Base-by-base conservation (phyloP, 257 asterid species). In the Gentiana dahurica region DNA sequence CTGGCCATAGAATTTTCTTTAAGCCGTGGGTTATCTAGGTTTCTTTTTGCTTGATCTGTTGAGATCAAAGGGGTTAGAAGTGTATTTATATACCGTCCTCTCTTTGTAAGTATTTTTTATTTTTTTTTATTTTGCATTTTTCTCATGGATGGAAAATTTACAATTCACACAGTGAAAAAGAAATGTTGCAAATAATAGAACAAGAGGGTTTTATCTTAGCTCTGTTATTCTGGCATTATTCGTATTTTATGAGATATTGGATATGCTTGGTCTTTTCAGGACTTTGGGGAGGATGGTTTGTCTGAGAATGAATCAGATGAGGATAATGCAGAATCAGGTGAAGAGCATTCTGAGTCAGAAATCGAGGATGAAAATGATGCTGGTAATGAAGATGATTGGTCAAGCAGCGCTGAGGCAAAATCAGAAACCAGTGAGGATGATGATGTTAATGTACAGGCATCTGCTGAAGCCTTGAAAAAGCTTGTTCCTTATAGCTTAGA, bases 371-470 rank as follows among this genome's bases (percentile, higher is more conserved):
- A 78, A 62, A 85, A 80, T 68, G 84, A 76, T 63, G 88, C 76
- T 47, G 76, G 73, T 68, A 87, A 91, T 57, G 95, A 81, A 64
- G 98, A 83, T 61, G 95, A 85, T 49, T 79, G 79, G 79, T 65
- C 89, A 54, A 87, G 94, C 75, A 79, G 89, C 54, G 75, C 79
- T 3, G 97, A 85, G 71, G 75, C 75, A 54, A 83, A 61, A 72
- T 55, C 85, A 2, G 93, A 80, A 63, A 80, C 79, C 62, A 89
- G 95, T 71, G 98, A 83, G 41, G 84, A 87, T 58, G 98, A 88
- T 53, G 97, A 83, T 55, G 73, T 66, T 67, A 86, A 81, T 74
- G 73, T 78, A 10, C 82, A 77, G 53, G 75, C 84, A 61, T 69
- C 98, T 2, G 86, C 80, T 73, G 82, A 92, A 79, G 83, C 83